These are phyloP conservation scores for Pseudogymnoascus sp. DNA, from an alignment of 2,329 filamentous ascomycete genomes.

Conservation along the genomic window DNA sequence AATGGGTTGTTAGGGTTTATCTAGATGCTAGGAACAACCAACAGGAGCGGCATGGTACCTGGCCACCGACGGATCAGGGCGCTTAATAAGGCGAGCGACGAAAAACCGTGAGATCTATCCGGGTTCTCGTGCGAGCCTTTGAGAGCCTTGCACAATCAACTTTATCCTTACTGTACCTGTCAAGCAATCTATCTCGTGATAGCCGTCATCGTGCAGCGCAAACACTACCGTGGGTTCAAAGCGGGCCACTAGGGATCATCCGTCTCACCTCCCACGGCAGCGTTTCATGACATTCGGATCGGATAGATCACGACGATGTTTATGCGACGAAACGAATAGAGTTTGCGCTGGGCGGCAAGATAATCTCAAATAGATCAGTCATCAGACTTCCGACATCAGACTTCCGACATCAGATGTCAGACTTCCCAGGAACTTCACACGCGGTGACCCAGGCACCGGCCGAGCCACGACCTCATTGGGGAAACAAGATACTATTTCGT, in stretches of 20 bases:
- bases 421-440: not conserved
- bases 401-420: not conserved
- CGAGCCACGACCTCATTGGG: not conserved
- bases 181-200: not conserved
- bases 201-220: not conserved
- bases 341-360: not conserved
- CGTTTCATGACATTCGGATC: not conserved
- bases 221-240: not conserved
- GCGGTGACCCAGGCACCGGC: not conserved
- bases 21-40: slow-evolving; percentile 25
- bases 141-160: not conserved
- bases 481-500: not conserved
- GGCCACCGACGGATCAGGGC: not conserved
- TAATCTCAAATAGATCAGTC: slow-evolving; percentile 1
- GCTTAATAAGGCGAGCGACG: not conserved
- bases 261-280: not conserved
- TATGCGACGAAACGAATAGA: slow-evolving; percentile 8
- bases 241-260: slow-evolving; percentile 15
- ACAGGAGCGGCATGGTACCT: not conserved
- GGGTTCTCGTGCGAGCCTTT: not conserved
- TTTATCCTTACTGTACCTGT: not conserved
- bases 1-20: not conserved
- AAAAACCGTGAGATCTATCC: not conserved
- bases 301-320: slow-evolving; percentile 2
- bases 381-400: not conserved